phyloP scores from a whole-genome alignment of 352 stramenopile species.

The Pythium monospermum region DNA sequence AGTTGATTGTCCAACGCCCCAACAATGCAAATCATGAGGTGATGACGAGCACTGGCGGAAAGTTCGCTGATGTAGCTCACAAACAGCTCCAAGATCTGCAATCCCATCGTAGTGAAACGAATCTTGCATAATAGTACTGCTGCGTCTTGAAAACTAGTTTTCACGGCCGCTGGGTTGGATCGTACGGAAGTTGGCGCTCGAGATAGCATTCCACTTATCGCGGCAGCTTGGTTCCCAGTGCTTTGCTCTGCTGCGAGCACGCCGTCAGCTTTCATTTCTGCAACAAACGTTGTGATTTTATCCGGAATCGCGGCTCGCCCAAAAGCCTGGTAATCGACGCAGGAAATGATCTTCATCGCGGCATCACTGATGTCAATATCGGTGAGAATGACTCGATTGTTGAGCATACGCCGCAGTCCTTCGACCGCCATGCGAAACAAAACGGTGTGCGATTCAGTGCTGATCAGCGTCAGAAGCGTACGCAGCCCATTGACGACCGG shows the following conservation, averaged over 20 bases:
- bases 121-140: slow-evolving; percentile 51
- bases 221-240: background rate
- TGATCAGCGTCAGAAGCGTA: slow-evolving; percentile 70
- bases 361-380: slow-evolving; percentile 86
- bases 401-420: slow-evolving; percentile 67
- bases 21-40: slow-evolving; percentile 66
- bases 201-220: too few species aligned
- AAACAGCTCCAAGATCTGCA: slow-evolving; percentile 66
- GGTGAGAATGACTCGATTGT: slow-evolving; percentile 71
- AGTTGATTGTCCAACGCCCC: slow-evolving; percentile 43
- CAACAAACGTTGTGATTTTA: slow-evolving; percentile 23
- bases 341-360: slow-evolving; percentile 71
- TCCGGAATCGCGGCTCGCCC: slow-evolving; percentile 67
- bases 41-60: slow-evolving; percentile 30
- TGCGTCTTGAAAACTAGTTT: slow-evolving; percentile 29
- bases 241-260: slow-evolving; percentile 6
- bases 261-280: too few species aligned
- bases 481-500: slow-evolving; percentile 55
- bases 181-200: slow-evolving; percentile 14
- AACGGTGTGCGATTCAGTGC: slow-evolving; percentile 54
- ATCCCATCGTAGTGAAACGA: slow-evolving; percentile 63
- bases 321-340: slow-evolving; percentile 80
- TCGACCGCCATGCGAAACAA: slow-evolving; percentile 75
- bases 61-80: slow-evolving; percentile 57
- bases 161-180: slow-evolving; percentile 9